Evolutionary conservation across 1,284 basidiomycete species (phyloP).

Genomic region (Tetrapyrgos nigripes): DNA sequence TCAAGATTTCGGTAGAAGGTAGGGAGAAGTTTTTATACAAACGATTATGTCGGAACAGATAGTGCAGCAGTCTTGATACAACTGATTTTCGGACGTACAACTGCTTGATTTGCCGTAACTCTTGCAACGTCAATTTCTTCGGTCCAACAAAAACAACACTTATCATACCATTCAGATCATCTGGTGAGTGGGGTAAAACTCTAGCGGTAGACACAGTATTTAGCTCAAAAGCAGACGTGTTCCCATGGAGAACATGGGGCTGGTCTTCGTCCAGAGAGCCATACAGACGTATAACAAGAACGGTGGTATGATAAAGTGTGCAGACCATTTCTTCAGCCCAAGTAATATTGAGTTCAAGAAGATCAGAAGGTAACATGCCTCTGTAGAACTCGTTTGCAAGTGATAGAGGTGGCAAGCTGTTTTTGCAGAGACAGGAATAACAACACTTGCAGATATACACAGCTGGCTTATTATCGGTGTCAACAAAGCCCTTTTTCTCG

Average conservation of each 20-base stretch:
- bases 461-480: too few relatives aligned
- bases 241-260: conserved; percentile 14
- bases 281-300: conserved; percentile 22
- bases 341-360: conserved; percentile 18
- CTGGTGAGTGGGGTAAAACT: conserved; percentile 24
- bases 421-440: too few relatives aligned
- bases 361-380: conserved; percentile 20
- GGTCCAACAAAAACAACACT: conserved; percentile 32
- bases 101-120: conserved; percentile 7
- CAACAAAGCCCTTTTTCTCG: too few relatives aligned
- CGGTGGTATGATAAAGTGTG: conserved; percentile 22
- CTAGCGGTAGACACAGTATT: conserved; percentile 31
- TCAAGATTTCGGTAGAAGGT: conserved; percentile 19
- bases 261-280: neutral
- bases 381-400: conserved; percentile 22
- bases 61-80: neutral
- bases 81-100: conserved; percentile 11
- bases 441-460: too few relatives aligned
- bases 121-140: conserved; percentile 14
- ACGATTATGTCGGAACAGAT: neutral
- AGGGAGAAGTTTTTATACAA: neutral
- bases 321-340: conserved; percentile 28
- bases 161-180: conserved; percentile 27
- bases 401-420: conserved; percentile 7
- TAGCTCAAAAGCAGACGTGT: conserved; percentile 11